Evolutionary conservation across 441 rosid genomes (phyloP), one percentile per base, ranked within the genome.

Genomic region (Populus hybrid): DNA sequence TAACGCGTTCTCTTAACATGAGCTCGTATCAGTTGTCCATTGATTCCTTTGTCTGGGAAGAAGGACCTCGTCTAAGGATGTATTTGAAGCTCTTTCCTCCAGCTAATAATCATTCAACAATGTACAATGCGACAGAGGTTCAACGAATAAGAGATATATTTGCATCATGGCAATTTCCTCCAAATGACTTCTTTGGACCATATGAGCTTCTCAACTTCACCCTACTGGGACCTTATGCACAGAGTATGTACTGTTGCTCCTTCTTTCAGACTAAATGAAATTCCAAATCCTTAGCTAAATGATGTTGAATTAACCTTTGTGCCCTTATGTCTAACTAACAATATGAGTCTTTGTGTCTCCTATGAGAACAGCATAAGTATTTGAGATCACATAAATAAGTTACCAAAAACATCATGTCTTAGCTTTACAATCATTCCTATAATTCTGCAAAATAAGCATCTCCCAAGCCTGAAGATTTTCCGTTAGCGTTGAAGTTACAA

Each of bases 121-220:
- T 61, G 20, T 93, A 90, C 81, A 84, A 92, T 86, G 69, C 11
- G 40, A 87, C 90, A 66, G 97, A 95, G 86, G 91, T 93, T 80
- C 81, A 57, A 74, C 86, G 90, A 76, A 84, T 95, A 78, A 83
- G 88, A 83, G 77, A 28, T 75, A 85, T 84, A 67, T 93, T 83
- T 75, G 78, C 90, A 28, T 81, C 97, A 24, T 95, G 99, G 99
- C 38, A 2, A 0, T 92, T 95, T 85, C 86, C 73, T 78, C 71
- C 81, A 63, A 80, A 67, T 71, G 90, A 92, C 85, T 78, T 90
- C 10, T 91, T 86, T 81, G 98, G 99, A 83, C 98, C 99, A 6
- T 95, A 92, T 79, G 99, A 93, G 83, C 90, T 95, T 80, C 98
- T 95, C 81, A 89, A 90, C 87, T 91, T 95, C 88, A 95, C 95